phyloP scores from a whole-genome alignment of 495 filamentous ascomycete genomes.

The Xylaria bambusicola region DNA sequence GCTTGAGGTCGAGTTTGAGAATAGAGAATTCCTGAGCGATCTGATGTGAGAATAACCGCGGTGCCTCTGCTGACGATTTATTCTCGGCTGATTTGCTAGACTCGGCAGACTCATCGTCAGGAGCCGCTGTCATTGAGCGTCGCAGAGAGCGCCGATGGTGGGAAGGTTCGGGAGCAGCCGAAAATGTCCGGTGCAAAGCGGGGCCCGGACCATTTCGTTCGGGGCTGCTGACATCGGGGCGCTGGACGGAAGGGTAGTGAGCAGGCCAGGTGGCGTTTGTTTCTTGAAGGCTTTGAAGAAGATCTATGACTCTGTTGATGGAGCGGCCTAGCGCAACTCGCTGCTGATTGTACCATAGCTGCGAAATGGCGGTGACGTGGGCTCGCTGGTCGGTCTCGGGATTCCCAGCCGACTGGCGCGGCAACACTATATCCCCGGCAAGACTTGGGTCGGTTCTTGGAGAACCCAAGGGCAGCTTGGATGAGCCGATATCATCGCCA shows the following conservation, averaged over 20 bases:
- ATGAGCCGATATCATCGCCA: conserved; percentile 37
- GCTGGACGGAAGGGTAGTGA: conserved; percentile 87
- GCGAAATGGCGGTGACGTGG: conserved; percentile 50
- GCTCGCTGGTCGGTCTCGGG: conserved; percentile 40
- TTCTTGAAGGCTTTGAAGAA: conserved; percentile 73
- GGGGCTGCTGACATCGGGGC: conserved; percentile 47
- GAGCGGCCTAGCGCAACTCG: conserved; percentile 79
- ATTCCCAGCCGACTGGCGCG: conserved; percentile 29
- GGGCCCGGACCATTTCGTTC: conserved; percentile 45
- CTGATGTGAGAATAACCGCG: conserved; percentile 83
- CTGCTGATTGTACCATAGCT: conserved; percentile 81
- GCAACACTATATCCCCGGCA: conserved; percentile 49
- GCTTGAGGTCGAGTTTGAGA: conserved; percentile 89
- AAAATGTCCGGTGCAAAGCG: conserved; percentile 58
- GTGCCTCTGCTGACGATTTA: conserved; percentile 60
- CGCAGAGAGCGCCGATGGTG: conserved; percentile 55
- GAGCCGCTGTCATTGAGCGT: conserved; percentile 72
- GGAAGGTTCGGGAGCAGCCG: conserved; percentile 36
- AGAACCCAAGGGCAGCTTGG: conserved; percentile 38
- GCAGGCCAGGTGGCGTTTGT: conserved; percentile 92
- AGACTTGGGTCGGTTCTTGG: conserved; percentile 37
- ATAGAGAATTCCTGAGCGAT: conserved; percentile 96
- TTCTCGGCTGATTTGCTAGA: conserved; percentile 69
- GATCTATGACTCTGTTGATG: conserved; percentile 82
- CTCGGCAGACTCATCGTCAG: conserved; percentile 63